Base-by-base conservation (phyloP, 208 protist species). In the Leptomonas pyrrhocoris region DNA sequence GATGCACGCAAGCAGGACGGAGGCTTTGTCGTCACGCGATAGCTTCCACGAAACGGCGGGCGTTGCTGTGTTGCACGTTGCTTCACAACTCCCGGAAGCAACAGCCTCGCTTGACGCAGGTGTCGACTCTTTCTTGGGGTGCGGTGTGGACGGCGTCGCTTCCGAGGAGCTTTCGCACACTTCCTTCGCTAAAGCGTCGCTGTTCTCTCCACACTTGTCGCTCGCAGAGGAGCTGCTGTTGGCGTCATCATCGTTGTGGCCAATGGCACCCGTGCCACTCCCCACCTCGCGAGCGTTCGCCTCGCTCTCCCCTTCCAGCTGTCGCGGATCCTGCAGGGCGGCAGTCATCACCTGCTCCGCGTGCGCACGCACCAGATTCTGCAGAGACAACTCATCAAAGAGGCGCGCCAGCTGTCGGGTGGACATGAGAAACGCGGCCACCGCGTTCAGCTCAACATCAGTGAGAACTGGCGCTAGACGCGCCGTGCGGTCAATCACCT, bases 401-500 rank as follows among this genome's bases (percentile, higher is more conserved):
- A 92, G 65, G 19, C 73, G 73, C 4, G 76, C 77, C 9, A 91
- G 58, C 30, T 83, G 71, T 8, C 86, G 75, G 7, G 76, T 68
- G 6, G 84, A 88, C n/a, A 86, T 68, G 38, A 92, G 21, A 56
- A 83, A 92, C 27, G 61, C 40, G 27, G 73, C 69, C 49, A 94
- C 78, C 42, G 73, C 80, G 49, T 68, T 74, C 58, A 92, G 61
- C 62, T 89, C 83, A 2, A 62, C 23, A 2, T 60, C 72, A 1
- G 63, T 68, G 18, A 74, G 60, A 2, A 61, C 58, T 18, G 89
- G 89, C 74, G 90, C 83, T 21, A 94, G 70, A 2, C 89, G 81
- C 16, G 89, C 84, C 0, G 80, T 66, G 28, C 89, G 84, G 60
- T 94, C 86, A n/a, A 90, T 25, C 62, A 86, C 68, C 74, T 88